Evolutionary conservation across 1,139 yeast species (phyloP), one percentile per base, ranked within the genome.

Genomic region (Kodamaea alishanica): DNA sequence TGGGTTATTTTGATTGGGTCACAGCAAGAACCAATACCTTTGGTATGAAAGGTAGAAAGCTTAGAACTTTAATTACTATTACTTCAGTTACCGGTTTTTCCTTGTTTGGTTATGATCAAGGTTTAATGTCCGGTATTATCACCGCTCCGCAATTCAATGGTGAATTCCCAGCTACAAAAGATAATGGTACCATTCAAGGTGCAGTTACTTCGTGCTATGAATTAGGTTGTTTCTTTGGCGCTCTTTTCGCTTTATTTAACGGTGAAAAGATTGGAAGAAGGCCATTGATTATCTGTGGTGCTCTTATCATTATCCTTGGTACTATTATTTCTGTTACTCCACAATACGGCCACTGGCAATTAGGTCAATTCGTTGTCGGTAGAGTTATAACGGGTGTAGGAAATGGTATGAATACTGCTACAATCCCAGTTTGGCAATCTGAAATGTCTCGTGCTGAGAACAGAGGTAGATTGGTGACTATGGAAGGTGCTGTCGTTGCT

Each of bases 351-450:
- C 59, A 62, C 49, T 67, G 73, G 73, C 54, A 70, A 11, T 63
- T 81, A 42, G 85, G 83, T 26, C 92, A 84, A 52, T 78, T 85
- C 39, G 78, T 84, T 33, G 66, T 82, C 41, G 95, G 90, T 11
- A 75, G 95, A 63, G 79, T 83, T 42, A 64, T 84, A 32, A 77
- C 88, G n/a, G 95, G 95, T 46, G 46, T 81, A 31, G 95, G 95
- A 50, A 81, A 82, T 48, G 95, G 95, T 48, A 58, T 82, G 58
- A 81, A 80, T 55, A 84, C 92, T 20, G 84, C 90, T 25, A 82
- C 90, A 28, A 80, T 84, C 43, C 95, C 95, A 10, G 81, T 82
- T 47, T 84, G 87, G 81, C 88, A 84, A 60, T 78, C 92, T 0
- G 95, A 85, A 61, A 77, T 83, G 73, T 79, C 90, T 10, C 72